A percentile compares a stretch with the other conserved stretches of the same genome.
These are phyloP conservation scores for Metschnikowia bowlesiae DNA, from an alignment of 805 yeast species.

Conservation along the genomic window DNA sequence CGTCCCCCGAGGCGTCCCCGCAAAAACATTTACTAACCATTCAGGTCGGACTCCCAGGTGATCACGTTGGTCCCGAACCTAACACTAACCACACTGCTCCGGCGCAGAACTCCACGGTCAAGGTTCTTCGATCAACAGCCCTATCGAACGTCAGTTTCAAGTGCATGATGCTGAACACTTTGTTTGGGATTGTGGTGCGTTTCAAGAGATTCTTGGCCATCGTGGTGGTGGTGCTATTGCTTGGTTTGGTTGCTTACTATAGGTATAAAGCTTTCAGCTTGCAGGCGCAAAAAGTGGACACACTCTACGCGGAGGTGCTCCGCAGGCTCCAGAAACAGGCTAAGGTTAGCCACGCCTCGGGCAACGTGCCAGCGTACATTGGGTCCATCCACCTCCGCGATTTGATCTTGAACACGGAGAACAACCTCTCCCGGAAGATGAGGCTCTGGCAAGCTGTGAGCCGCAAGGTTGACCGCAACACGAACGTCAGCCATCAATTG, in stretches of 20 bases:
- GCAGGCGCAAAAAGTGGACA: slow-evolving; percentile 40
- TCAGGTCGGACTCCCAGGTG: slow-evolving; percentile 20
- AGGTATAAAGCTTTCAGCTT: slow-evolving; percentile 34
- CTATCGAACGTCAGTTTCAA: slow-evolving; percentile 53
- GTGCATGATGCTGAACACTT: slow-evolving; percentile 53
- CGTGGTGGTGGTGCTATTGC: slow-evolving; percentile 12
- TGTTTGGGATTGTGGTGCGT: slow-evolving; percentile 34
- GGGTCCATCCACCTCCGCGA: slow-evolving; percentile 74
- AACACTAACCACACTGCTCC: slow-evolving; percentile 36
- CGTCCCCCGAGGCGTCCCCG: not conserved
- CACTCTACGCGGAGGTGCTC: slow-evolving; percentile 46
- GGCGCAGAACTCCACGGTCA: slow-evolving; percentile 38
- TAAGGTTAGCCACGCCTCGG: slow-evolving; percentile 23
- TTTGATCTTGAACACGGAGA: slow-evolving; percentile 44
- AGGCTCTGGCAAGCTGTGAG: slow-evolving; percentile 58
- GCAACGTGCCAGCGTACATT: slow-evolving; percentile 42
- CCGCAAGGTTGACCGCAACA: slow-evolving; percentile 55
- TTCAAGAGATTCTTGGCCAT: slow-evolving; percentile 20
- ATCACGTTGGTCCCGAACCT: slow-evolving; percentile 21
- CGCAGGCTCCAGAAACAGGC: slow-evolving; percentile 48
- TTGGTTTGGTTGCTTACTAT: slow-evolving; percentile 20
- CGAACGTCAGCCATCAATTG: slow-evolving; percentile 58
- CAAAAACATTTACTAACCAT: slow-evolving; percentile 23
- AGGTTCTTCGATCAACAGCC: slow-evolving; percentile 72
- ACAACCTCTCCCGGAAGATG: slow-evolving; percentile 29